Conservation (phyloP, 1,139 yeast genomes). For the Candida labiduridarum region DNA sequence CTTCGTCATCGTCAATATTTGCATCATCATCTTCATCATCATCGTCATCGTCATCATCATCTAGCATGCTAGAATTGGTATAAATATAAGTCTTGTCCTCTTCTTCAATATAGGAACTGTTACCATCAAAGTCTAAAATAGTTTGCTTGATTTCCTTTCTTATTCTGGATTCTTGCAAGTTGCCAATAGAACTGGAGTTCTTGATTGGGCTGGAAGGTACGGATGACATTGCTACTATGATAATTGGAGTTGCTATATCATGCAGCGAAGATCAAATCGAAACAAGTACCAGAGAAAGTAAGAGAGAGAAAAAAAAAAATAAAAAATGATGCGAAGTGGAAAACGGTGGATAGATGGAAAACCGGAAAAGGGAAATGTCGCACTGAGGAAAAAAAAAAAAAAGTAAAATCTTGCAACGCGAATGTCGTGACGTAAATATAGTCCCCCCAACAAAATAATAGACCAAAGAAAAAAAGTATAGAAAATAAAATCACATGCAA, state of each 20-base stretch:
- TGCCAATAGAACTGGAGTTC: not conserved
- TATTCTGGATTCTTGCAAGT: slow-evolving; percentile 4
- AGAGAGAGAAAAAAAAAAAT: not conserved
- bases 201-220: slow-evolving; percentile 3
- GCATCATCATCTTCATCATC: slow-evolving; percentile 18
- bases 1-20: slow-evolving; percentile 16
- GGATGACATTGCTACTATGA: not conserved
- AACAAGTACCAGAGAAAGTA: not conserved
- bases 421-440: not conserved
- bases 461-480: not conserved
- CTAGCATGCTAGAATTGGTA: slow-evolving; percentile 25
- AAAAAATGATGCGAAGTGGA: slow-evolving; percentile 3
- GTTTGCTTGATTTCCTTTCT: slow-evolving; percentile 18
- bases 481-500: not conserved
- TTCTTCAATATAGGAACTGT: slow-evolving; percentile 38
- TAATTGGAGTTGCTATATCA: not conserved
- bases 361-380: not conserved
- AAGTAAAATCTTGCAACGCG: not conserved
- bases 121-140: slow-evolving; percentile 28
- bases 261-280: not conserved
- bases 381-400: not conserved
- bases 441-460: not conserved
- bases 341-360: not conserved
- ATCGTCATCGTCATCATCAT: slow-evolving; percentile 18
- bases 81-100: slow-evolving; percentile 40